These are phyloP conservation scores for Debaryomycetaceae sp. DNA, from an alignment of 1,139 yeast genomes.

Conservation along the genomic window DNA sequence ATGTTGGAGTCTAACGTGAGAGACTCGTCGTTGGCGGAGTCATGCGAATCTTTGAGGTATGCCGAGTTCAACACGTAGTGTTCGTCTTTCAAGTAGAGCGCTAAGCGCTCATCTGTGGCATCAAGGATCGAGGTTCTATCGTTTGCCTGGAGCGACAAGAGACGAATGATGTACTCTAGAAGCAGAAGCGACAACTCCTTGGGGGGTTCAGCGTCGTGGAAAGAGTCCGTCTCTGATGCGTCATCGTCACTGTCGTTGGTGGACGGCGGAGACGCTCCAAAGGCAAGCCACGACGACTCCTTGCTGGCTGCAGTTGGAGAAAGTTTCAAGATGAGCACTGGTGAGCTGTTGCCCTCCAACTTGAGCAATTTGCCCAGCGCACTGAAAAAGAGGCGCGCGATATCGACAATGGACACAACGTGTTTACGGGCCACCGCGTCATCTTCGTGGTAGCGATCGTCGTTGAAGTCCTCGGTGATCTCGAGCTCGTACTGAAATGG, in stretches of 20 bases:
- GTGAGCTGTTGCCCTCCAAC: slow-evolving; percentile 60
- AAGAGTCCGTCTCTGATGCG: slow-evolving; percentile 19
- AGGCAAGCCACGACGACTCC: slow-evolving; percentile 48
- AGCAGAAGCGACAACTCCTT: slow-evolving; percentile 44
- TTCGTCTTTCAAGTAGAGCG: slow-evolving; percentile 63
- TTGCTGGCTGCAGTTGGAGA: slow-evolving; percentile 20
- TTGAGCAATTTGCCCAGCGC: slow-evolving; percentile 68
- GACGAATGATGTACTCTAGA: slow-evolving; percentile 61
- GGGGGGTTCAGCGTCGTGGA: slow-evolving; percentile 11
- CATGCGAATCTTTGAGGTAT: slow-evolving; percentile 12
- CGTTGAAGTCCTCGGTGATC: slow-evolving; percentile 61
- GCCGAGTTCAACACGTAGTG: slow-evolving; percentile 12
- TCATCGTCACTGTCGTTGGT: slow-evolving; percentile 24
- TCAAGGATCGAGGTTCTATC: slow-evolving; percentile 54
- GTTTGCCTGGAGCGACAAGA: slow-evolving; percentile 57
- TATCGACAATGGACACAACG: slow-evolving; percentile 34
- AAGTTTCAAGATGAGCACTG: slow-evolving; percentile 61
- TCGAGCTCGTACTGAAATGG: slow-evolving; percentile 35
- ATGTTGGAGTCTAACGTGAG: slow-evolving; percentile 33
- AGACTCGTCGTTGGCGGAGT: slow-evolving; percentile 14
- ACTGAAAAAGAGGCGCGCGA: slow-evolving; percentile 61
- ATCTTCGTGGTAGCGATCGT: slow-evolving; percentile 67
- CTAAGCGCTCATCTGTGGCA: slow-evolving; percentile 63
- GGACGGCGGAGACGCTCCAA: slow-evolving; percentile 37
- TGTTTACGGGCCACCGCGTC: slow-evolving; percentile 32